Percentiles rank a stretch among this genome's conserved stretches.
Conservation (phyloP, 192 early-diverging fungal genomes). For the Podila minutissima region DNA sequence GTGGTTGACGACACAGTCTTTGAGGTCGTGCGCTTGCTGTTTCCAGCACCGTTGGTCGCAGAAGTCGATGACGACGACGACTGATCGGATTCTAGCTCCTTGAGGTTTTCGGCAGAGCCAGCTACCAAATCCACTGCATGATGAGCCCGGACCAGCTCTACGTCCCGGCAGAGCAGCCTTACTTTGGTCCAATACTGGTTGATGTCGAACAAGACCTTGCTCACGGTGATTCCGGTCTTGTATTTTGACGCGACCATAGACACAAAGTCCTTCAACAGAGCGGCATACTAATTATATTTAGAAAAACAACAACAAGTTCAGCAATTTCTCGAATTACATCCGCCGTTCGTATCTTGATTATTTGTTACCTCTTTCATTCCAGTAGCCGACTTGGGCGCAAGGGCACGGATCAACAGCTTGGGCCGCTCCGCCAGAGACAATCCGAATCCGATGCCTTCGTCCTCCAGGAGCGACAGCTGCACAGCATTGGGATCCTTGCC, state of each 20-base stretch:
- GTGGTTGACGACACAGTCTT: slow-evolving; percentile 15
- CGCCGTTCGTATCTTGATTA: neutral
- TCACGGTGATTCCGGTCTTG: slow-evolving; percentile 27
- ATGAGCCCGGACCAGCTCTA: slow-evolving; percentile 35
- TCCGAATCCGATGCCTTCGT: neutral
- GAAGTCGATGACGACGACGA: neutral
- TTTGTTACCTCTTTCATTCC: slow-evolving; percentile 25
- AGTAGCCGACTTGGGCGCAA: slow-evolving; percentile 12
- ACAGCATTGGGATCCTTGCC: slow-evolving; percentile 30
- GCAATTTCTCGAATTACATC: neutral
- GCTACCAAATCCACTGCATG: slow-evolving; percentile 45
- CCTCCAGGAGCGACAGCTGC: slow-evolving; percentile 14
- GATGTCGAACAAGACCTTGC: slow-evolving; percentile 40
- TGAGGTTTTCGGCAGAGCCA: slow-evolving; percentile 44
- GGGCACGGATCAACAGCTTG: slow-evolving; percentile 15
- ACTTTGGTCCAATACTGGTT: slow-evolving; percentile 33
- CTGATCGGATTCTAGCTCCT: slow-evolving; percentile 25
- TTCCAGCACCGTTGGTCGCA: neutral
- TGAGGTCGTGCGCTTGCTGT: neutral
- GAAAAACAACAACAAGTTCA: neutral
- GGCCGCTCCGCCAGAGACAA: slow-evolving; percentile 10
- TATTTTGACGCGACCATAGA: slow-evolving; percentile 33
- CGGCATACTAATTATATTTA: too few relatives aligned
- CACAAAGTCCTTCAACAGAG: slow-evolving; percentile 21
- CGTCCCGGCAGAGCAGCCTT: slow-evolving; percentile 17